Percentiles rank a stretch among this genome's conserved stretches.
phyloP scores from a whole-genome alignment of 1,284 basidiomycete genomes.

The Golubevia pallescens region DNA sequence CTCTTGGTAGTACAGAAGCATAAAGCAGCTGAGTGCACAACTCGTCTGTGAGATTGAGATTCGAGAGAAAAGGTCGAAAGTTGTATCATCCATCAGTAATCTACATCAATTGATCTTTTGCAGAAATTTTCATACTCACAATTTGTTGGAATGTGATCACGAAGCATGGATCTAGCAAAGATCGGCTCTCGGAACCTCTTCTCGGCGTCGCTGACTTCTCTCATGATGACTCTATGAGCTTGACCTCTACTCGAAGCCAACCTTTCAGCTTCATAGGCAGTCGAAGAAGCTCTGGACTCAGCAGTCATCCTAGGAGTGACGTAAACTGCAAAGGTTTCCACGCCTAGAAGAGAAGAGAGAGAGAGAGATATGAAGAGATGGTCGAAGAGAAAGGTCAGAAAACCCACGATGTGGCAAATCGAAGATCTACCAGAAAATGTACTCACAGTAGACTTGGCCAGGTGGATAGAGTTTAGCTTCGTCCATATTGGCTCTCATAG shows the following conservation, averaged over 20 bases:
- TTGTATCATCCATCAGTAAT: not conserved
- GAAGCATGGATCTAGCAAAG: conserved; percentile 43
- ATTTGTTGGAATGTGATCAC: conserved; percentile 49
- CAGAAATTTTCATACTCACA: conserved; percentile 16
- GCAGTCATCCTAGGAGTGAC: conserved; percentile 26
- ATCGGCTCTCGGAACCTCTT: conserved; percentile 44
- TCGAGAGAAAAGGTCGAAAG: not conserved
- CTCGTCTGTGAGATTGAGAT: conserved; percentile 20
- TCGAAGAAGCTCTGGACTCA: not conserved
- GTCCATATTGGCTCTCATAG: conserved; percentile 46
- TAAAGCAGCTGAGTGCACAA: conserved; percentile 42
- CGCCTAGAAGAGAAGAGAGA: conserved; percentile 1
- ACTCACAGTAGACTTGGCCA: conserved; percentile 34
- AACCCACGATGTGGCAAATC: too few relatives aligned
- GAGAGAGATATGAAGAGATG: too few relatives aligned
- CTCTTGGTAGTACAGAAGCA: conserved; percentile 22
- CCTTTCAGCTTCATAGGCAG: conserved; percentile 10
- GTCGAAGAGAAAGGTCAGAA: not conserved
- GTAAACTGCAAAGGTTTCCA: conserved; percentile 45
- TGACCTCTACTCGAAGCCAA: conserved; percentile 13
- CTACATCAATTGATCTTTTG: not conserved
- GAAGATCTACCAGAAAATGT: not conserved
- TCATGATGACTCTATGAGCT: conserved; percentile 42
- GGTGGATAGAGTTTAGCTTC: conserved; percentile 45
- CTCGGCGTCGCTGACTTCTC: conserved; percentile 38